Evolutionary conservation across 495 filamentous ascomycete species (phyloP), one percentile per base, ranked within the genome.

Genomic region (Endocarpon pusillum): DNA sequence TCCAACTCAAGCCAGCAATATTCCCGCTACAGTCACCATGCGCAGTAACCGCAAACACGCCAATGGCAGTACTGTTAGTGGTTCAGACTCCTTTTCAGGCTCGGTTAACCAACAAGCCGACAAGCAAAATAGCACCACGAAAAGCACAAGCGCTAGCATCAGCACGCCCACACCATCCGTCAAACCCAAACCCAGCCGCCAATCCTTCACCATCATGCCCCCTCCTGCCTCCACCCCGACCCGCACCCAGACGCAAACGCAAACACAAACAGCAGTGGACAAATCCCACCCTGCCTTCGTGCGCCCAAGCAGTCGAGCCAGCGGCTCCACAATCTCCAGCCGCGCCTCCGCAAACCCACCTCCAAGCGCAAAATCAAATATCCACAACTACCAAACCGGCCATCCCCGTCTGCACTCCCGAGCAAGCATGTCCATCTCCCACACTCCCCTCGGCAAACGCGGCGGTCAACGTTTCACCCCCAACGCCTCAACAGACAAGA

Each of bases 21-120:
- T 91, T n/a, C 71, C 83, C 10, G 63, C 73, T 1, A 77, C 71
- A 4, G 69, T 92, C 38, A 84, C 83, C 0, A 71, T 87, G 45
- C 72, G 85, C 16, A 75, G 73, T 43, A 69, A 67, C 41, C 78
- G 76, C 48, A 65, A 69, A 38, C 83, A 74, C 38, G 35, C 70
- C 40, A 64, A 67, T 30, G 73, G 69, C 27, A 79, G 74, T 41
- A 73, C 62, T 44, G 57, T 57, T 21, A 60, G 62, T 26, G 51
- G 59, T n/a, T 56, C 62, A 15, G 46, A 52, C 19, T 53, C 56
- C 14, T 54, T 61, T 16, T 42, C 47, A 16, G 59, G 64, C 6
- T 61, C 62, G 0, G 67, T 61, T 32, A 39, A 58, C 31, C 45
- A 52, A 6, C 52, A 55, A 64, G 59, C 40, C 62, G 61, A 21